A percentile compares a stretch with the other conserved stretches of the same genome.
Evolutionary conservation across 768 basidiomycete genomes (phyloP).

Genomic region (Phaffia tasmanica): DNA sequence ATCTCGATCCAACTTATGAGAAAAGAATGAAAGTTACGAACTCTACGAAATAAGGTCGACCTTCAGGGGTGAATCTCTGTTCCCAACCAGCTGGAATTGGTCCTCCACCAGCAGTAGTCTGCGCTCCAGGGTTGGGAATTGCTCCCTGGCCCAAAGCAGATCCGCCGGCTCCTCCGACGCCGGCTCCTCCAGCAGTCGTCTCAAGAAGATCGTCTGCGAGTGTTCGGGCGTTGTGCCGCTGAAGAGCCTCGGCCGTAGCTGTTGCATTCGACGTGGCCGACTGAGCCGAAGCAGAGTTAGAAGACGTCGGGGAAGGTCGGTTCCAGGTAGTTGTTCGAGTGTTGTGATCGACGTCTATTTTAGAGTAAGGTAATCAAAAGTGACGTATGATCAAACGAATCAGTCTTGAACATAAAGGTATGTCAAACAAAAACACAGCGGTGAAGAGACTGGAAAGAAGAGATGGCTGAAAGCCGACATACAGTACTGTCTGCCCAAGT

Average conservation of each 20-base stretch:
- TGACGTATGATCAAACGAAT: background rate
- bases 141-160: slow-evolving; percentile 13
- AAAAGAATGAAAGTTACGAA: background rate
- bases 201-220: slow-evolving; percentile 79
- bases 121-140: slow-evolving; percentile 32
- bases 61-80: slow-evolving; percentile 95
- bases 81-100: slow-evolving; percentile 96
- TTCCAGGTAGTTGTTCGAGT: slow-evolving; percentile 97
- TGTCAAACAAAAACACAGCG: background rate
- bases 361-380: background rate
- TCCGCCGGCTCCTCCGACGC: slow-evolving; percentile 29
- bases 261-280: slow-evolving; percentile 28
- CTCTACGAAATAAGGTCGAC: slow-evolving; percentile 96
- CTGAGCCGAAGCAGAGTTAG: background rate
- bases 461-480: background rate
- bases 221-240: slow-evolving; percentile 71
- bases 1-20: too few relatives aligned
- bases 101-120: slow-evolving; percentile 66
- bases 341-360: slow-evolving; percentile 89
- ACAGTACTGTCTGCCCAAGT: slow-evolving; percentile 54
- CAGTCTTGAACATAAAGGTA: background rate
- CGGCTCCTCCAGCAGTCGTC: slow-evolving; percentile 42
- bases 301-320: slow-evolving; percentile 53
- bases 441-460: background rate
- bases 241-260: slow-evolving; percentile 74